Percentiles rank a stretch among this genome's conserved stretches.
These are phyloP conservation scores for Leccinum longicurvipes DNA, from an alignment of 768 basidiomycete genomes.

Conservation along the genomic window DNA sequence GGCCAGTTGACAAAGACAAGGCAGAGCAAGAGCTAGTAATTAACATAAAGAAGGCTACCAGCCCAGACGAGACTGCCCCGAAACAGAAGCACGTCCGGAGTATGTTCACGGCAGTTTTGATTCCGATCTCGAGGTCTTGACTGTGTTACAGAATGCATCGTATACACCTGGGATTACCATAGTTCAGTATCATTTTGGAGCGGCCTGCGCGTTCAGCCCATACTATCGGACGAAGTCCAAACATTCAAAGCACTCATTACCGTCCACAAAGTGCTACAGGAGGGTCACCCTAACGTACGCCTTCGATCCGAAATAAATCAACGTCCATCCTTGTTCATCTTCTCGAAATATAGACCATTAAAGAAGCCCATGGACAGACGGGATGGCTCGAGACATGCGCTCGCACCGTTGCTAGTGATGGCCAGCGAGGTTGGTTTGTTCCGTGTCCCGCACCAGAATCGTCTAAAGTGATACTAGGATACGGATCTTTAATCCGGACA, in stretches of 20 bases:
- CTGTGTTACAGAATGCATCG: constrained; percentile 76
- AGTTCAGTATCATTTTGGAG: constrained; percentile 98
- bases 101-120: constrained; percentile 41
- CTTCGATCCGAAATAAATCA: constrained; percentile 1
- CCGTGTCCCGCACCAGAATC: not conserved
- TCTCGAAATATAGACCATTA: constrained; percentile 67
- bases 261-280: constrained; percentile 96
- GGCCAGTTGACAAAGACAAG: constrained; percentile 98
- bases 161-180: constrained; percentile 99
- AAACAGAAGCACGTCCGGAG: constrained; percentile 99
- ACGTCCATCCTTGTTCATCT: constrained; percentile 8
- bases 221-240: constrained; percentile 94
- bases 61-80: constrained; percentile 90
- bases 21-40: constrained; percentile 91
- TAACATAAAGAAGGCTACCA: constrained; percentile 98
- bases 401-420: constrained; percentile 78
- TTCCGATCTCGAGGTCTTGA: constrained; percentile 14
- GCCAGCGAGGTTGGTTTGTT: constrained; percentile 58
- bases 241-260: constrained; percentile 98
- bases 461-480: constrained; percentile 51
- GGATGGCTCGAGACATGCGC: constrained; percentile 98
- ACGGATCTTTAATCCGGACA: constrained; percentile 91
- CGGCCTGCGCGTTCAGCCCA: constrained; percentile 93
- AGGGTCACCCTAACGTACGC: constrained; percentile 89
- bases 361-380: constrained; percentile 91